Evolutionary conservation across 2,329 filamentous ascomycete genomes (phyloP), one percentile per base, ranked within the genome.

Genomic region (Fusarium odoratissimum): DNA sequence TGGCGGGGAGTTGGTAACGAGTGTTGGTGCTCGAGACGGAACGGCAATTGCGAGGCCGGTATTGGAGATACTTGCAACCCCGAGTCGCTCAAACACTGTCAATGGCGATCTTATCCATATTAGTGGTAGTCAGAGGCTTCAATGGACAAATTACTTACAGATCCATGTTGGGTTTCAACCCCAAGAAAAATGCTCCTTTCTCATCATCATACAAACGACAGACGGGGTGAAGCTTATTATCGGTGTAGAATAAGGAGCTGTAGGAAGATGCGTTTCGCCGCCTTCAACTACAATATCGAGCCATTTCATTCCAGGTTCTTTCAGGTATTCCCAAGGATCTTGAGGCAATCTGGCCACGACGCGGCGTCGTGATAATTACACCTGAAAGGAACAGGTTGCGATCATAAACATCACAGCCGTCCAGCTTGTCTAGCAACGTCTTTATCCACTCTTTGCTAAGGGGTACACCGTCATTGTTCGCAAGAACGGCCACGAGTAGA

Each of bases 221-320:
- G 4, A 17, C 17, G 0, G 17, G 9, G 8, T 8, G 4, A 4
- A 25, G n/a, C 5, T 9, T 11, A 0, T 38, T 8, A 4, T n/a
- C 2, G 0, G 12, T 8, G 17, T 38, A 52, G 4, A 52, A 5
- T 38, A 52, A n/a, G 49, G n/a, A 1, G 23, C 49, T 10, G n/a
- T 0, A 8, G 33, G 13, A 14, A 21, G 33, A 28, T 2, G 17
- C 4, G 2, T 14, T 17, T 8, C 3, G 12, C 5, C 13, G 23
- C 19, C 13, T 28, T 52, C n/a, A 28, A 28, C 16, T 1, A 35
- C 3, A 28, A 21, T 8, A 8, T 38, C 6, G 5, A 37, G 12
- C 49, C 49, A 38, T 23, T 25, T 17, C 17, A 16, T 37, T 19
- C 49, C 33, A 0, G 28, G 17, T 10, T n/a, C 17, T 10, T 38